Base-by-base conservation (phyloP, 139 green algal genomes). In the Chlamydomonas applanata region DNA sequence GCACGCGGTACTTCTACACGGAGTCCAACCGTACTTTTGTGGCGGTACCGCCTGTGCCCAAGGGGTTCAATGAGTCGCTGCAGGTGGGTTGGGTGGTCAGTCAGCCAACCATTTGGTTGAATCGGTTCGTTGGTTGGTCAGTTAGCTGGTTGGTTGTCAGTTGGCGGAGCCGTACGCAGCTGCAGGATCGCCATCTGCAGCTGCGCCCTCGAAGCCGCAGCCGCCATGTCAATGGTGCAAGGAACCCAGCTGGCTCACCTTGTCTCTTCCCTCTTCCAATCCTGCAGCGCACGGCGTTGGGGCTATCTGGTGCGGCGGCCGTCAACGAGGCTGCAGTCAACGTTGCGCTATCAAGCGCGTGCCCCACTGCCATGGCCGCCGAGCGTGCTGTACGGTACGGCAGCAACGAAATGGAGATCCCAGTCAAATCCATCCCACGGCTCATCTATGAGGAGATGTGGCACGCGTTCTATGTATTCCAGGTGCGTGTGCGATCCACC, bases 371-470 rank as follows among this genome's bases (percentile, higher is more conserved):
- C 45, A 3, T n/a, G 61, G 54, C 57, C 74, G 27, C 34, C 14
- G 82, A 85, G 57, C 30, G 73, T 64, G 70, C 76, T 73, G 62
- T 81, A 44, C 79, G 64, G 25, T 89, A 89, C 52, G 84, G 84
- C 68, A 70, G 49, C 57, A 89, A 89, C 52, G 84, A 85, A 64
- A 89, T 89, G 84, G 16, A 13, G 5, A 83, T 89, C 36, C 80
- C 84, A 2, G 78, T 87, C 25, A 83, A 86, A 66, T 74, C 35
- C 44, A 63, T 87, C 9, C 46, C 70, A 5, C 52, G 40, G 69
- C 69, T 89, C 5, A 49, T 89, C 25, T 82, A 73, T 52, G 69
- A 83, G 11, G 84, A 87, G 69, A 89, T 89, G 84, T 89, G 84
- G 84, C 65, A 79, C 34, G 61, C 73, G 44, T 73, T 73, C 61